Evolutionary conservation across 768 basidiomycete species (phyloP), one percentile per base, ranked within the genome.

Genomic region (Tricholoma sp.): DNA sequence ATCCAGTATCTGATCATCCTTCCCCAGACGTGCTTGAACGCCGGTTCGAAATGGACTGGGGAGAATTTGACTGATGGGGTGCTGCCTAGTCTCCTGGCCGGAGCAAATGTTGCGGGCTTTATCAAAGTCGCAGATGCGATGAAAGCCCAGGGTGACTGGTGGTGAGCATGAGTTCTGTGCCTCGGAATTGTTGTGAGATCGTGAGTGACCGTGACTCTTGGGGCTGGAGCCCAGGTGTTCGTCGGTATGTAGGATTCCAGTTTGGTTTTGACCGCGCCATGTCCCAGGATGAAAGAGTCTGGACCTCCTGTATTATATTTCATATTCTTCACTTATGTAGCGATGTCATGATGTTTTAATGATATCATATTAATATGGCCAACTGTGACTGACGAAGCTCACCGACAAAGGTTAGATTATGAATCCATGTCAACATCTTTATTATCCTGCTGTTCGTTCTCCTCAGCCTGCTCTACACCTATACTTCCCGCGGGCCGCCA

Each of bases 401-500:
- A 15, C 24, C 44, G 29, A 29, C 44, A 47, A 47, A 6, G 12
- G 15, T 8, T 4, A 29, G 20, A 50, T 65, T 52, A 74, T 28
- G 59, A 60, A 45, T 74, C 76, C 77, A 80, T 79, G 31, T 78
- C 75, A 41, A 76, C 67, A 57, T 78, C 77, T 49, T 66, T 73
- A 28, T 63, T 67, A 3, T 72, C 72, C 12, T 62, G 58, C 8
- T 59, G 66, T n/a, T 66, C 68, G 7, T 65, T 55, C 17, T 76
- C 76, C 31, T 76, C 78, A 2, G 82, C 77, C 58, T 91, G 88
- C 64, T 92, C 90, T 49, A 93, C 86, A 47, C 86, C 87, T 52
- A 94, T 83, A 56, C 85, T 86, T 5, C 91, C 91, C 13, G 89
- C 89, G 5, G 88, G 79, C 60, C 88, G 76, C 91, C 93, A 92